Percentiles rank a stretch among this genome's conserved stretches.
These are phyloP conservation scores for Claviceps monticola DNA, from an alignment of 2,329 filamentous ascomycete species.

Conservation along the genomic window DNA sequence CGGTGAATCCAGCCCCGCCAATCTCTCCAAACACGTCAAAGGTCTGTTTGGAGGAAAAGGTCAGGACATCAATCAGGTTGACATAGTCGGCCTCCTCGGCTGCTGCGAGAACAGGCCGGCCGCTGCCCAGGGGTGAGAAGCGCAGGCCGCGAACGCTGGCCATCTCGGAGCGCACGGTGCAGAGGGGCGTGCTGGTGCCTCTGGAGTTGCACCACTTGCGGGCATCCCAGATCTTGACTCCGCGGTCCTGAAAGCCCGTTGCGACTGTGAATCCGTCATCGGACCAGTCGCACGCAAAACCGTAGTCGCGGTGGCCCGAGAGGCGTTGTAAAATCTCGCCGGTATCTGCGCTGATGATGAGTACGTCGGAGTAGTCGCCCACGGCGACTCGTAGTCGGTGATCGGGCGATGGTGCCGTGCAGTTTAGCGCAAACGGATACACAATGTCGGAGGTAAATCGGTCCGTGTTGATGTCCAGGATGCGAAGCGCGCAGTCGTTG, in stretches of 20 bases:
- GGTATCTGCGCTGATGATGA: constrained; percentile 56
- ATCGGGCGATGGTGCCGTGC: constrained; percentile 58
- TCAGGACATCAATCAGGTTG: constrained; percentile 54
- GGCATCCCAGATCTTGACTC: constrained; percentile 63
- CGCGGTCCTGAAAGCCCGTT: constrained; percentile 63
- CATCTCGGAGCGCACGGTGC: constrained; percentile 49
- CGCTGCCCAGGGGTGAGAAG: constrained; percentile 59
- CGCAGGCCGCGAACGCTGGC: constrained; percentile 54
- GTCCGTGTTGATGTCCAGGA: constrained; percentile 45
- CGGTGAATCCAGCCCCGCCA: constrained; percentile 52
- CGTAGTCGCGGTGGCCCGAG: constrained; percentile 52
- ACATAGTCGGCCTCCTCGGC: constrained; percentile 66
- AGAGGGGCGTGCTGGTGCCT: constrained; percentile 32
- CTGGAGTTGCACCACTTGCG: constrained; percentile 48
- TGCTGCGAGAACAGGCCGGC: constrained; percentile 51
- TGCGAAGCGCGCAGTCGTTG: constrained; percentile 45
- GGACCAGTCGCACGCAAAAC: constrained; percentile 69
- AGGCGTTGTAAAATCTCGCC: constrained; percentile 44
- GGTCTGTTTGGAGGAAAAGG: constrained; percentile 50
- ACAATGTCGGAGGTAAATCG: constrained; percentile 37
- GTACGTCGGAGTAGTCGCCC: constrained; percentile 50
- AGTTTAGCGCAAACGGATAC: constrained; percentile 56
- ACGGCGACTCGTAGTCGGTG: constrained; percentile 58
- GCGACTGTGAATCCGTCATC: constrained; percentile 64
- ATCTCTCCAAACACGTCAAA: constrained; percentile 66